Conservation (phyloP, 192 early-diverging fungal genomes). For the Podila minutissima region DNA sequence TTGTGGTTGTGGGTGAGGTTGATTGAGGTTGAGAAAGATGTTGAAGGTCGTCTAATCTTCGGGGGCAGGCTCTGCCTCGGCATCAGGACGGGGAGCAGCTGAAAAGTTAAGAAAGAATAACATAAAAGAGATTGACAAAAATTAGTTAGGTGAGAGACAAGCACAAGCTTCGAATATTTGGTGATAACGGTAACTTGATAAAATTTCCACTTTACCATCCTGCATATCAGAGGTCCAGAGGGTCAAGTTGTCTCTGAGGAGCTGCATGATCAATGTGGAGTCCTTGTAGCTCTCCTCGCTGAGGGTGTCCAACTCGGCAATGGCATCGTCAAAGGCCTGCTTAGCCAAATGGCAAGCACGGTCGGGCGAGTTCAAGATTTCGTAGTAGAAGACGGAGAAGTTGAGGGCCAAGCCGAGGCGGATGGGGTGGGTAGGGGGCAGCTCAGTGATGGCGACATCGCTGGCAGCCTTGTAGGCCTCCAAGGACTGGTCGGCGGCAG, state of each 20-base stretch:
- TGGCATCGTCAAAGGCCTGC: slow-evolving; percentile 97
- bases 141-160: not conserved
- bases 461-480: slow-evolving; percentile 95
- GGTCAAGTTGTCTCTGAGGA: slow-evolving; percentile 97
- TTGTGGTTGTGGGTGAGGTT: not conserved
- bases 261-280: slow-evolving; percentile 98
- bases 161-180: not conserved
- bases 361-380: slow-evolving; percentile 97
- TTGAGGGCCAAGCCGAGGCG: slow-evolving; percentile 94
- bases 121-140: not conserved
- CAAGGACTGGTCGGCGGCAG: slow-evolving; percentile 83
- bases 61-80: slow-evolving; percentile 10
- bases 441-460: slow-evolving; percentile 91
- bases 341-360: slow-evolving; percentile 92
- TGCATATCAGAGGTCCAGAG: slow-evolving; percentile 98
- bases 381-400: slow-evolving; percentile 99
- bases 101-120: not conserved
- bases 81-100: slow-evolving; percentile 5
- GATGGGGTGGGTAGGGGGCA: slow-evolving; percentile 97
- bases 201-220: slow-evolving; percentile 65
- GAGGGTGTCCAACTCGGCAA: slow-evolving; percentile 97
- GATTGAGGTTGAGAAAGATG: not conserved
- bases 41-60: slow-evolving; percentile 6
- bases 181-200: not conserved
- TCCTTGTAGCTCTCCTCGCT: slow-evolving; percentile 99